Conservation (phyloP, 2,329 filamentous ascomycete species). For the Penicillium sp. region DNA sequence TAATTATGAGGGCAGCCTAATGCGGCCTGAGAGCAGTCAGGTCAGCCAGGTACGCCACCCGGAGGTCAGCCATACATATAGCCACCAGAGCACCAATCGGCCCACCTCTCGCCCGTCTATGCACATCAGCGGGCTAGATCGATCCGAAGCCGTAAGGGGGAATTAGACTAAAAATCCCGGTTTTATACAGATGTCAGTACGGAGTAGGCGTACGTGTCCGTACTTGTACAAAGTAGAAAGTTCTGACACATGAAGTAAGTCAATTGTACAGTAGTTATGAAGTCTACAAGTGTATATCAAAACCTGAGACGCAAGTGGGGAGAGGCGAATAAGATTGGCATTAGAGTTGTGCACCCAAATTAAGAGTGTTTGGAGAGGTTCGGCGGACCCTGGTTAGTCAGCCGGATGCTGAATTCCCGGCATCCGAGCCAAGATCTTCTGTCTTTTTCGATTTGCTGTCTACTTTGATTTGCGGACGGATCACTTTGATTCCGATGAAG, state of each 20-base stretch:
- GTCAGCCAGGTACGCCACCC: not conserved
- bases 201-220: no score
- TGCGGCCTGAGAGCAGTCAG: not conserved
- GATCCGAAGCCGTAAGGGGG: not conserved
- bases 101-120: not conserved
- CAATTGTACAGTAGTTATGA: no score
- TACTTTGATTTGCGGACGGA: no score
- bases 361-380: not conserved
- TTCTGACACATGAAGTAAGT: no score
- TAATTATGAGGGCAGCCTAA: not conserved
- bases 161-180: not conserved
- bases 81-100: not conserved
- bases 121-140: not conserved
- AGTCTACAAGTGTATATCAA: no score
- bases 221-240: no score
- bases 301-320: not conserved
- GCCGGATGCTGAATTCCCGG: constrained; percentile 1
- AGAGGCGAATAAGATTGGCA: not conserved
- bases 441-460: no score
- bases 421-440: constrained; percentile 6
- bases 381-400: constrained; percentile 9
- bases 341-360: not conserved
- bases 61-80: not conserved
- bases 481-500: no score
- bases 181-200: not conserved